A percentile compares a stretch with the other conserved stretches of the same genome.
These are phyloP conservation scores for Teunomyces funiuensis DNA, from an alignment of 805 yeast genomes.

Conservation along the genomic window DNA sequence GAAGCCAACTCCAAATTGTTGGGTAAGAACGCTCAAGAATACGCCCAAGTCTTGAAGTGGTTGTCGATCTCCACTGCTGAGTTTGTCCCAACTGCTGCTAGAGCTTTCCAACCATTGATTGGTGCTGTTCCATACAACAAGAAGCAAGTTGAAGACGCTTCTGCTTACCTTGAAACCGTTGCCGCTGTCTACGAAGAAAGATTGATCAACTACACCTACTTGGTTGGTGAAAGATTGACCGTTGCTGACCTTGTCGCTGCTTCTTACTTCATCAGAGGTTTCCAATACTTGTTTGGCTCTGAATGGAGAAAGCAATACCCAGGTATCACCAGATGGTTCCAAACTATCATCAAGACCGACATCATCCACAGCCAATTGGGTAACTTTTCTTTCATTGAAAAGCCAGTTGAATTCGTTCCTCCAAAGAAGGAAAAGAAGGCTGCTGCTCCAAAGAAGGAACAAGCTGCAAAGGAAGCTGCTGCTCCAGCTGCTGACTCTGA, in stretches of 20 bases:
- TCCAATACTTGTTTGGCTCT: constrained; percentile 57
- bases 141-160: constrained; percentile 55
- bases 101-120: constrained; percentile 55
- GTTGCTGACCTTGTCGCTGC: constrained; percentile 46
- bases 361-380: constrained; percentile 34
- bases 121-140: constrained; percentile 79
- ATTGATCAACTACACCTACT: constrained; percentile 43
- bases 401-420: constrained; percentile 61
- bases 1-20: constrained; percentile 48
- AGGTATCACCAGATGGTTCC: constrained; percentile 67
- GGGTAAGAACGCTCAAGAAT: constrained; percentile 66
- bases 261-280: constrained; percentile 49
- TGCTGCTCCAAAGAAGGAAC: constrained; percentile 40
- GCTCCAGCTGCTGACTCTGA: constrained; percentile 37
- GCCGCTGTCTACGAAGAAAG: constrained; percentile 29
- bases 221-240: constrained; percentile 49
- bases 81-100: constrained; percentile 42
- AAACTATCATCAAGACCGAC: constrained; percentile 49
- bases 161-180: constrained; percentile 26
- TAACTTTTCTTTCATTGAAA: constrained; percentile 58
- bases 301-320: constrained; percentile 68
- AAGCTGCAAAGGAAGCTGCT: constrained; percentile 30
- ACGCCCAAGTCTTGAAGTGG: constrained; percentile 74
- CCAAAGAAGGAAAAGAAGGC: constrained; percentile 75
- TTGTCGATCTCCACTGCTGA: constrained; percentile 74